Base-by-base conservation (phyloP, 169 alveolate species). In the Plasmodium cynomolgi region DNA sequence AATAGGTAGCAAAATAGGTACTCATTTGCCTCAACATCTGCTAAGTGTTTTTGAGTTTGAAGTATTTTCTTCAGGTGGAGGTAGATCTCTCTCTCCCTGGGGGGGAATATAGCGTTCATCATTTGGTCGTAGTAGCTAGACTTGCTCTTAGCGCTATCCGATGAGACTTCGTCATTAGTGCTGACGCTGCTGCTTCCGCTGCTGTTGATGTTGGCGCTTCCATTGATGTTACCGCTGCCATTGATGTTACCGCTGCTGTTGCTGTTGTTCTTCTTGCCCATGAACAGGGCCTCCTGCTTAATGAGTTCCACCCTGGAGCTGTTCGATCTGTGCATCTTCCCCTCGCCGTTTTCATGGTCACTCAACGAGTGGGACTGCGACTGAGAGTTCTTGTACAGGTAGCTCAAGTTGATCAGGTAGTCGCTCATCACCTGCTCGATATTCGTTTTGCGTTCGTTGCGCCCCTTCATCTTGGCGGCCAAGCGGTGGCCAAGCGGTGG, bases 341-440 rank as follows among this genome's bases (percentile, higher is more conserved):
- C 72, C 7, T 83, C 44, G 13, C 31, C 50, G 23, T 72, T 84
- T 9, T 84, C 92, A 39, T 37, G 29, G 23, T 84, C 84, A 72
- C 77, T 84, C 34, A 84, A 29, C 4, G 84, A 37, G 11, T 62
- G 71, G 0, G 62, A 23, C 34, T 72, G 54, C 11, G 84, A 37
- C 13, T 62, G 71, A 0, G 62, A 23, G 20, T 72, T 71, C 20
- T 79, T 88, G 56, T 88, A 88, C 11, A 88, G 29, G 33, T 88
- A 5, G 34, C 94, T 88, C 17, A 88, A 29, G 50, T 58, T 88
- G 7, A 81, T 62, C 4, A 88, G 44, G 39, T 88, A 88, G 47
- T 88, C 83, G 20, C 85, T 88, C 94, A 88, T 88, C 37, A 39
- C 90, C 73, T 88, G 74, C 20, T 88, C 94, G 34, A 88, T 68